Conservation (phyloP, 257 asterid genomes). For the Solanum sejunctum region DNA sequence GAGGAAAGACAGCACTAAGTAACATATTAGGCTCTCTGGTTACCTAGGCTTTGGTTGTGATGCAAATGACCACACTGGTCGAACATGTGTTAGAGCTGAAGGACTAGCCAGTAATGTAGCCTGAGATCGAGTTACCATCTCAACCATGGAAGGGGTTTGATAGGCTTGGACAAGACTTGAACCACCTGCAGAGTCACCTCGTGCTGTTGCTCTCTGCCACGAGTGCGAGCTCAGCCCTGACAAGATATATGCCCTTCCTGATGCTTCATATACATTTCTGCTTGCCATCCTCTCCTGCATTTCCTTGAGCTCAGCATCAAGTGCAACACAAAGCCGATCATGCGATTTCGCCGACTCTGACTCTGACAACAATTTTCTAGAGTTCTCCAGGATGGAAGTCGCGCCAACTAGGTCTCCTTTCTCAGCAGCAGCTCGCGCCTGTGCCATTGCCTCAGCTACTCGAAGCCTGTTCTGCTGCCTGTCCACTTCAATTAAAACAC, state of each 20-base stretch:
- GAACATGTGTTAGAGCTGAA: slow-evolving; percentile 45
- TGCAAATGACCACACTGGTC: slow-evolving; percentile 48
- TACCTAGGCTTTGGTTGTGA: slow-evolving; percentile 49
- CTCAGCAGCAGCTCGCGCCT: slow-evolving; percentile 67
- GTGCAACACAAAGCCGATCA: slow-evolving; percentile 58
- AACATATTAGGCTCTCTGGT: neutral
- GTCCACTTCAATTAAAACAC: slow-evolving; percentile 73
- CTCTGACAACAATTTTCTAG: slow-evolving; percentile 40
- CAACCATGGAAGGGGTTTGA: slow-evolving; percentile 88
- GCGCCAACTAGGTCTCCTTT: slow-evolving; percentile 63
- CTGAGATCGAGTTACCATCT: slow-evolving; percentile 91
- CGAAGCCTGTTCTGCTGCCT: slow-evolving; percentile 67
- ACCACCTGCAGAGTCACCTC: slow-evolving; percentile 78
- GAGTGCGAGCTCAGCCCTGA: slow-evolving; percentile 97
- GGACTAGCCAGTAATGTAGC: slow-evolving; percentile 49
- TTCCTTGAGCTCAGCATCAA: slow-evolving; percentile 90
- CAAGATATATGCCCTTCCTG: slow-evolving; percentile 83
- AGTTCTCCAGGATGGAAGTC: slow-evolving; percentile 50
- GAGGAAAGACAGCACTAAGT: neutral
- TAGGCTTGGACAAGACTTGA: slow-evolving; percentile 74
- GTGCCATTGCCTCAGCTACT: slow-evolving; percentile 88
- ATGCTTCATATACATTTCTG: slow-evolving; percentile 79
- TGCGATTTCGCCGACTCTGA: slow-evolving; percentile 49
- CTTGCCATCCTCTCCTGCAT: slow-evolving; percentile 95
- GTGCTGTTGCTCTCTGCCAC: slow-evolving; percentile 98